Evolutionary conservation across 1,284 basidiomycete species (phyloP).

Genomic region (Schizophyllum commune): DNA sequence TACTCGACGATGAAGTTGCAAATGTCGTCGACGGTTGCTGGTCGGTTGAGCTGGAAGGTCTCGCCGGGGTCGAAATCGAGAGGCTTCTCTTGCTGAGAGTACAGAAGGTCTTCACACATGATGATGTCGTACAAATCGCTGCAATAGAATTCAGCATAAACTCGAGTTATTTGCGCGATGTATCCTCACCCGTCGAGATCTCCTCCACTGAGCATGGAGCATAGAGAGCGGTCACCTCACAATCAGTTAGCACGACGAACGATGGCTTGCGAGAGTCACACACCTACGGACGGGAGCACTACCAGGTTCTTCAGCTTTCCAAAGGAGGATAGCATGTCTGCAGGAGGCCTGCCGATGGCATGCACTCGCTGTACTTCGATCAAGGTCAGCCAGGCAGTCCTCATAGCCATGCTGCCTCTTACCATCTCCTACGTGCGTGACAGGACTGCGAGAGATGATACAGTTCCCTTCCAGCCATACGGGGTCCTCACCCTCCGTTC

Average conservation of each 20-base stretch:
- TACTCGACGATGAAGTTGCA: slow-evolving; percentile 80
- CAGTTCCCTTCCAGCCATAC: slow-evolving; percentile 28
- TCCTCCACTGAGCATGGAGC: slow-evolving; percentile 64
- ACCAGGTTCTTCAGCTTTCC: slow-evolving; percentile 61
- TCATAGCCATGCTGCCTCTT: slow-evolving; percentile 7
- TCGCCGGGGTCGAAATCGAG: slow-evolving; percentile 42
- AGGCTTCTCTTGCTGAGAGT: slow-evolving; percentile 39
- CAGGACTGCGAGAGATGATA: slow-evolving; percentile 29
- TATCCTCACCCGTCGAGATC: slow-evolving; percentile 62
- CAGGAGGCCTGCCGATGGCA: slow-evolving; percentile 65
- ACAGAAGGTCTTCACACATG: slow-evolving; percentile 42
- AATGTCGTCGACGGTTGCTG: slow-evolving; percentile 65
- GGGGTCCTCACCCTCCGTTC: slow-evolving; percentile 23
- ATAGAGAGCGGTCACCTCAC: slow-evolving; percentile 47
- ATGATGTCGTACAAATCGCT: slow-evolving; percentile 54
- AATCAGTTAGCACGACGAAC: background rate
- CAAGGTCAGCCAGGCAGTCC: slow-evolving; percentile 1
- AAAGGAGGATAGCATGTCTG: slow-evolving; percentile 49
- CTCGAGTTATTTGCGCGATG: background rate
- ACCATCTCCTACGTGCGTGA: slow-evolving; percentile 65
- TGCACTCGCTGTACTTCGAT: slow-evolving; percentile 55
- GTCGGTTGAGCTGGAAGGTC: slow-evolving; percentile 38
- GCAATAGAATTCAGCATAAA: background rate
- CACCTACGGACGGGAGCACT: slow-evolving; percentile 63
- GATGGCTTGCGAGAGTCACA: slow-evolving; percentile 11